These are phyloP conservation scores for Clitoria ternatea DNA, from an alignment of 306 rosid genomes.

Conservation along the genomic window DNA sequence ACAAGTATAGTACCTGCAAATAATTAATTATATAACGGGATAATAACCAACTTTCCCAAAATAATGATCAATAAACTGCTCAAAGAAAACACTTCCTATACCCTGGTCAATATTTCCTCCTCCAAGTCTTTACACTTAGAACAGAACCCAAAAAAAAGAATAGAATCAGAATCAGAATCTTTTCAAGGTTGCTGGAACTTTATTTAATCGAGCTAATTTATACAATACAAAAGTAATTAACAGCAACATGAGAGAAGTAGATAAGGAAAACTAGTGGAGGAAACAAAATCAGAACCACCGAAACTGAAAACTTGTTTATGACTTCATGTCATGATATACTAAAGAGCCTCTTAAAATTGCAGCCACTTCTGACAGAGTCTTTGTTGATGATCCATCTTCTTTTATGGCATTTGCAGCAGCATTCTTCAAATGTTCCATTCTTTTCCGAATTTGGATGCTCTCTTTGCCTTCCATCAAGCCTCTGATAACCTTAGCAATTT, in stretches of 20 bases:
- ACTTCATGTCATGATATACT: background rate
- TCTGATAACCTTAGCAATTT: slow-evolving; percentile 21
- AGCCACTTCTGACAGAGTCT: slow-evolving; percentile 26
- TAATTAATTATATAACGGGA: background rate
- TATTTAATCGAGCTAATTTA: background rate
- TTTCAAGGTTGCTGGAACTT: background rate
- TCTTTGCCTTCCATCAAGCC: slow-evolving; percentile 29
- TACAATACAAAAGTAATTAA: background rate
- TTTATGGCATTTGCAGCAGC: slow-evolving; percentile 18
- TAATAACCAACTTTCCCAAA: background rate
- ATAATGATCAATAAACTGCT: background rate
- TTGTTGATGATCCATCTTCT: slow-evolving; percentile 33
- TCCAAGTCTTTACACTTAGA: too few species aligned
- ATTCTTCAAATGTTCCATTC: slow-evolving; percentile 13
- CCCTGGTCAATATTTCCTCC: too few species aligned
- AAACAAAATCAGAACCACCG: background rate
- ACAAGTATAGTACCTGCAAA: background rate
- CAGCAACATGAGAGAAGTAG: background rate
- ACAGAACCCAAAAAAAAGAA: too few species aligned
- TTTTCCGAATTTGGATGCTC: slow-evolving; percentile 1
- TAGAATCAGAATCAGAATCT: background rate
- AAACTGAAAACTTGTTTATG: background rate
- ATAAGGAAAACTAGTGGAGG: background rate
- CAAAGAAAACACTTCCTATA: background rate
- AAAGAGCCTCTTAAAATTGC: background rate